Evolutionary conservation across 108 stramenopile species (phyloP).

Genomic region (Skeletonema potamos): DNA sequence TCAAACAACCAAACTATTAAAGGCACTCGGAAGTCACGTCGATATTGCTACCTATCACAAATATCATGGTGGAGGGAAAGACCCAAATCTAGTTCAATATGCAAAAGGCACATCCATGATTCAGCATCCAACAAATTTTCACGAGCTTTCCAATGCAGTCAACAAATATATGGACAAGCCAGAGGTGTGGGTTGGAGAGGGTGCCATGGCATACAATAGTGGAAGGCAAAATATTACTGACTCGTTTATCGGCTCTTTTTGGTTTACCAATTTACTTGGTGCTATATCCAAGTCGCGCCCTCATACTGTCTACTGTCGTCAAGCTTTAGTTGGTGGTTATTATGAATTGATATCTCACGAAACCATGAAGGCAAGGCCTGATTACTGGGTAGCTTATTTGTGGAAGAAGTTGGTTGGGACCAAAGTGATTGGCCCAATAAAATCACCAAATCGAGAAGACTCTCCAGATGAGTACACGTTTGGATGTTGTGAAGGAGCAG

Average conservation of each 20-base stretch:
- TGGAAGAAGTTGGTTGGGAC: slow-evolving; percentile 34
- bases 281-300: slow-evolving; percentile 25
- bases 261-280: slow-evolving; percentile 38
- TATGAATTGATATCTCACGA: slow-evolving; percentile 39
- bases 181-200: slow-evolving; percentile 33
- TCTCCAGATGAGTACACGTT: slow-evolving; percentile 8
- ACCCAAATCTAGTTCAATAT: background rate
- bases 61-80: slow-evolving; percentile 39
- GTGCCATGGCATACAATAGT: slow-evolving; percentile 41
- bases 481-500: slow-evolving; percentile 31
- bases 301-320: slow-evolving; percentile 40
- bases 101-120: slow-evolving; percentile 11
- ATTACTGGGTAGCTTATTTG: slow-evolving; percentile 41
- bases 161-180: slow-evolving; percentile 13
- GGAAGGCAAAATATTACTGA: slow-evolving; percentile 32
- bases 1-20: slow-evolving; percentile 8
- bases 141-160: slow-evolving; percentile 13
- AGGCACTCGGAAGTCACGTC: slow-evolving; percentile 14
- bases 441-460: slow-evolving; percentile 2
- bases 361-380: slow-evolving; percentile 24
- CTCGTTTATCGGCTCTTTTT: slow-evolving; percentile 29
- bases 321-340: slow-evolving; percentile 31
- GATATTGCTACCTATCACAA: slow-evolving; percentile 43
- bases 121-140: slow-evolving; percentile 17
- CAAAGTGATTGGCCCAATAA: slow-evolving; percentile 25